A percentile compares a stretch with the other conserved stretches of the same genome.
These are phyloP conservation scores for Nidula niveotomentosa DNA, from an alignment of 1,284 basidiomycete species.

Conservation along the genomic window DNA sequence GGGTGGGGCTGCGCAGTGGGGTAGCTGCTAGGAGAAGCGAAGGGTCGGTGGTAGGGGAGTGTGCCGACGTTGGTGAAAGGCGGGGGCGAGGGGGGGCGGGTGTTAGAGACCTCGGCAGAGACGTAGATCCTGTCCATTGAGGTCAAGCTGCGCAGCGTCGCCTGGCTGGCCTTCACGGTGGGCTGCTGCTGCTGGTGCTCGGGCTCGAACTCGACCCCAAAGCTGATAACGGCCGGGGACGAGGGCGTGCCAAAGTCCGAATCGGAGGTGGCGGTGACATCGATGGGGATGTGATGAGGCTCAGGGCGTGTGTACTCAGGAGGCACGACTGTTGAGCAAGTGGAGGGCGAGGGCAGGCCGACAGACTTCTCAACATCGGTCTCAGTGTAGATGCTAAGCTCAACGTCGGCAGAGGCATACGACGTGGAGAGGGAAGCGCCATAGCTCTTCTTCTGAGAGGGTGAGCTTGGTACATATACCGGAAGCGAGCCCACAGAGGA, in stretches of 20 bases:
- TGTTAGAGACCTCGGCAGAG: background rate
- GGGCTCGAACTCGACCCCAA: background rate
- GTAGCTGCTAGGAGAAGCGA: slow-evolving; percentile 6
- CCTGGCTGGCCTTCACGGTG: background rate
- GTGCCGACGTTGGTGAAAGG: slow-evolving; percentile 4
- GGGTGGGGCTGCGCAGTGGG: slow-evolving; percentile 6
- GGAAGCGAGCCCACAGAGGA: background rate
- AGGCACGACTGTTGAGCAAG: background rate
- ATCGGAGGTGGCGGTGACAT: background rate
- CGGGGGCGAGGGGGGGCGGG: slow-evolving; percentile 4
- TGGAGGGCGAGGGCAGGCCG: background rate
- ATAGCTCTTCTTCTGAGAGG: background rate
- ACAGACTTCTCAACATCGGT: background rate
- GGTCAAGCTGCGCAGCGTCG: background rate
- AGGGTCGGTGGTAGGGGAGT: slow-evolving; percentile 7
- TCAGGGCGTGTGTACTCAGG: background rate
- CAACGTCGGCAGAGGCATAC: background rate
- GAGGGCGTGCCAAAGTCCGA: background rate
- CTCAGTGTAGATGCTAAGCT: background rate
- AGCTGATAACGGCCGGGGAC: background rate
- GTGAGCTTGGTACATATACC: background rate
- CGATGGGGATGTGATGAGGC: background rate
- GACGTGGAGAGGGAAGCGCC: background rate
- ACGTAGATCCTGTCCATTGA: background rate
- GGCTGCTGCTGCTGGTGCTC: background rate